phyloP scores from a whole-genome alignment of 441 rosid genomes.

The Omphalea diandra region DNA sequence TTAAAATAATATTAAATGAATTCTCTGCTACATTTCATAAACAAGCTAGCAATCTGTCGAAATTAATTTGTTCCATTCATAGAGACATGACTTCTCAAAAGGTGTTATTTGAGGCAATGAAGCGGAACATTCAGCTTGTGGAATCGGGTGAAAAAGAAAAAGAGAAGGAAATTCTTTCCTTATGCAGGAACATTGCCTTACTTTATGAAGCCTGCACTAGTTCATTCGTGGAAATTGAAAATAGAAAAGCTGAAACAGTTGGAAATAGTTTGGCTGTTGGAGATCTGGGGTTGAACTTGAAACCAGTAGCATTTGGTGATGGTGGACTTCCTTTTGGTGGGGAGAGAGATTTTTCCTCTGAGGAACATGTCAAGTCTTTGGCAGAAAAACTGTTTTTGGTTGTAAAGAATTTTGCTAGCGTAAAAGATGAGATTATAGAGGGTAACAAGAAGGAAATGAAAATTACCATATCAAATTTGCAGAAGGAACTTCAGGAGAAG shows the following conservation, averaged over 20 bases:
- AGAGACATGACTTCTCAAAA: slow-evolving; percentile 41
- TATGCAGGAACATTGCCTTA: slow-evolving; percentile 54
- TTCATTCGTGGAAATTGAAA: slow-evolving; percentile 70
- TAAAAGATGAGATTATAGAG: slow-evolving; percentile 53
- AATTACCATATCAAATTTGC: slow-evolving; percentile 64
- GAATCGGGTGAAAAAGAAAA: slow-evolving; percentile 53
- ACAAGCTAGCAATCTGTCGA: slow-evolving; percentile 48
- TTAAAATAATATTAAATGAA: slow-evolving; percentile 49
- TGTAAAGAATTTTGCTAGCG: slow-evolving; percentile 48
- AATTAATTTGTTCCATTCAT: slow-evolving; percentile 40
- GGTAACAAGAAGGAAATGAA: slow-evolving; percentile 73
- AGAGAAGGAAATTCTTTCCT: slow-evolving; percentile 49
- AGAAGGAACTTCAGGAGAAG: slow-evolving; percentile 93
- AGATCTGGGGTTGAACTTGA: slow-evolving; percentile 34
- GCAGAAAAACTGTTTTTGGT: slow-evolving; percentile 56
- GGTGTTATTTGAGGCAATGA: slow-evolving; percentile 46
- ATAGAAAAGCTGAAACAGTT: slow-evolving; percentile 47
- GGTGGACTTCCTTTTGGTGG: slow-evolving; percentile 33
- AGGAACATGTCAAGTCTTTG: slow-evolving; percentile 56
- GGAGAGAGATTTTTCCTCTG: slow-evolving; percentile 39
- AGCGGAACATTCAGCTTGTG: slow-evolving; percentile 37
- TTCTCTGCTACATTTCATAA: slow-evolving; percentile 54
- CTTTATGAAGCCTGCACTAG: slow-evolving; percentile 74
- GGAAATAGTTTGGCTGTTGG: slow-evolving; percentile 33
- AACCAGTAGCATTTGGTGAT: slow-evolving; percentile 30